phyloP scores from a whole-genome alignment of 139 green algal species.

The Tetradesmus obliquus region DNA sequence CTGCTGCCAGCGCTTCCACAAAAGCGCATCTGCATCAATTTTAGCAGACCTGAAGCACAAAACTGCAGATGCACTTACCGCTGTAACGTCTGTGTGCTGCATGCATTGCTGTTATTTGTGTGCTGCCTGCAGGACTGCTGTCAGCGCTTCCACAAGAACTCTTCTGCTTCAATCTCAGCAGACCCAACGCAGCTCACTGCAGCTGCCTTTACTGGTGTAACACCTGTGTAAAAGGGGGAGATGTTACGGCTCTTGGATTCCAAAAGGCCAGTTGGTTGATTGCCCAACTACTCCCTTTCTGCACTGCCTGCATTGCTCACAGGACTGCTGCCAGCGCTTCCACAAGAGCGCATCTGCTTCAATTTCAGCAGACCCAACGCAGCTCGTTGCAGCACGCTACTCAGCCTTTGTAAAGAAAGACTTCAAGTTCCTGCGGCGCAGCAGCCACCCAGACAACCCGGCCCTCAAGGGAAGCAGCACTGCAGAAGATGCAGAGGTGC shows the following conservation, averaged over 20 bases:
- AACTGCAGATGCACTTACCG: no score
- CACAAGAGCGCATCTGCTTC: background rate
- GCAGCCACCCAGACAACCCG: background rate
- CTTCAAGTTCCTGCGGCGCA: conserved; percentile 3
- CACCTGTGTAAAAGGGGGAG: no score
- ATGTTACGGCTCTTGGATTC: no score
- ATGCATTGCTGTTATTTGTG: background rate
- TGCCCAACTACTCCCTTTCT: no score
- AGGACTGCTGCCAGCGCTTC: conserved; percentile 26
- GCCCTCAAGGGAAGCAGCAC: conserved; percentile 18
- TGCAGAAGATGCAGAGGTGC: conserved; percentile 11
- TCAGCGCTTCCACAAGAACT: background rate
- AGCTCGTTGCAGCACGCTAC: conserved; percentile 12
- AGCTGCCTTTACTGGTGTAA: no score
- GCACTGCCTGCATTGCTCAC: background rate
- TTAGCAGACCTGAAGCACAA: no score
- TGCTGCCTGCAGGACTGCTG: background rate
- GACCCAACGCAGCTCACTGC: background rate
- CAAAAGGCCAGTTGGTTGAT: no score
- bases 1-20: no score
- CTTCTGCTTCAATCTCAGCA: background rate
- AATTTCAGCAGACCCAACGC: background rate
- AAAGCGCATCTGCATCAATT: no score
- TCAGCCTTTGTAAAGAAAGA: conserved; percentile 9
- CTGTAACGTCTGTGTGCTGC: no score